Evolutionary conservation across 2,329 filamentous ascomycete genomes (phyloP), one percentile per base, ranked within the genome.

Genomic region (Pseudogymnoascus sp.): DNA sequence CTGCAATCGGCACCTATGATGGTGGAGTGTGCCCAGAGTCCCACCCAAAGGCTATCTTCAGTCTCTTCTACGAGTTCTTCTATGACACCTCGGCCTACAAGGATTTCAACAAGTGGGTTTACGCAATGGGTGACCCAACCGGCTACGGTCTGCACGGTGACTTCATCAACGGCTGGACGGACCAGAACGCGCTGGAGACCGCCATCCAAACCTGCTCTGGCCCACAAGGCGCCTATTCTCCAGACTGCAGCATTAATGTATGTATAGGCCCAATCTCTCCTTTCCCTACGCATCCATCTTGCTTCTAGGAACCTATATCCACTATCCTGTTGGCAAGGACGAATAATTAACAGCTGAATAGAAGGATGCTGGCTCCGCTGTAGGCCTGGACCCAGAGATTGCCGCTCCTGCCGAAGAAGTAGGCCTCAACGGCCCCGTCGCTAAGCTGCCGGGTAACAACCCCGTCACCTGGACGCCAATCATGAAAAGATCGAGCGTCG

Each of bases 111-210:
- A 65, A 33, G 16, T 59, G 64, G 16, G 62, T 66, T 12, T 67
- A 47, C 16, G 35, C 65, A 10, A 64, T 59, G 31, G 66, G 65
- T 10, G 66, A 67, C 60, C 63, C 61, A 21, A 67, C 66, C 1
- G 66, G 65, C 11, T 65, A 59, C 35, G 66, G 66, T 14, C 37
- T 59, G 1, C 66, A 67, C 35, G 66, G 62, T 1, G 66, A 66
- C 25, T 67, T 66, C 59, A 61, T 67, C 35, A 63, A 66, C 44
- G 66, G 66, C 47, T 67, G 65, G 65, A 62, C 33, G 1, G 60
- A 67, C 25, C 38, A 44, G 3, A 11, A 16, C 2, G 65, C 65
- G 1, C 38, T 67, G 10, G 56, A 59, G 21, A 33, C 62, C 3
- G 61, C 63, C 12, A 61, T 67, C 11, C 5, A 35, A 11, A 67